Evolutionary conservation across 352 stramenopile species (phyloP).

Genomic region (Phytopythium ostracodes): DNA sequence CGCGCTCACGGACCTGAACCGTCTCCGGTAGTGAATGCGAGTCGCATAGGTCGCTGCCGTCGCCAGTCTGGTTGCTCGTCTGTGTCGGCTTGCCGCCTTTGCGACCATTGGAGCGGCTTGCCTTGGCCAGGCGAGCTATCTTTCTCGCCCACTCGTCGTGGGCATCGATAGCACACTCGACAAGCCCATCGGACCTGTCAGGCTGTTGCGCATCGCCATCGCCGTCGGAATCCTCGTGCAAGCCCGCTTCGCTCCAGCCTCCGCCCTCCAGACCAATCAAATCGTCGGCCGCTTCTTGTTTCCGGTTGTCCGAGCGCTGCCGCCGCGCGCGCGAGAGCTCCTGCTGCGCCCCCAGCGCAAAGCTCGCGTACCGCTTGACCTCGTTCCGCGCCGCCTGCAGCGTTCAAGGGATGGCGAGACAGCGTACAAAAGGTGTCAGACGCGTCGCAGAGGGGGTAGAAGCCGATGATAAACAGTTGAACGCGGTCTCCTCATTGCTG

Average conservation of each 20-base stretch:
- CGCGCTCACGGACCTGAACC: background rate
- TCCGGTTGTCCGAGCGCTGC: constrained; percentile 8
- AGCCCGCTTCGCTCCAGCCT: constrained; percentile 4
- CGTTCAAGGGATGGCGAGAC: background rate
- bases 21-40: background rate
- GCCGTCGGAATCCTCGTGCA: constrained; percentile 2
- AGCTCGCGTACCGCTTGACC: constrained; percentile 30
- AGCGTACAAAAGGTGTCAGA: background rate
- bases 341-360: constrained; percentile 25
- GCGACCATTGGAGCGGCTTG: background rate
- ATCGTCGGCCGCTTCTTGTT: constrained; percentile 1
- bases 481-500: background rate
- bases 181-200: constrained; percentile 11
- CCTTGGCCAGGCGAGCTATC: constrained; percentile 10
- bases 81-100: background rate
- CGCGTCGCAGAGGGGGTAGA: background rate
- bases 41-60: background rate
- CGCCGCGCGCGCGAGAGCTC: constrained; percentile 27
- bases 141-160: constrained; percentile 16
- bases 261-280: background rate
- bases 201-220: background rate
- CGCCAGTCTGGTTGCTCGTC: background rate
- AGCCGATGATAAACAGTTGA: background rate
- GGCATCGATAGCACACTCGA: constrained; percentile 10
- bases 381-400: constrained; percentile 23